Evolutionary conservation across 192 early-diverging fungal genomes (phyloP), one percentile per base, ranked within the genome.

Genomic region (Oehlia diaphana): DNA sequence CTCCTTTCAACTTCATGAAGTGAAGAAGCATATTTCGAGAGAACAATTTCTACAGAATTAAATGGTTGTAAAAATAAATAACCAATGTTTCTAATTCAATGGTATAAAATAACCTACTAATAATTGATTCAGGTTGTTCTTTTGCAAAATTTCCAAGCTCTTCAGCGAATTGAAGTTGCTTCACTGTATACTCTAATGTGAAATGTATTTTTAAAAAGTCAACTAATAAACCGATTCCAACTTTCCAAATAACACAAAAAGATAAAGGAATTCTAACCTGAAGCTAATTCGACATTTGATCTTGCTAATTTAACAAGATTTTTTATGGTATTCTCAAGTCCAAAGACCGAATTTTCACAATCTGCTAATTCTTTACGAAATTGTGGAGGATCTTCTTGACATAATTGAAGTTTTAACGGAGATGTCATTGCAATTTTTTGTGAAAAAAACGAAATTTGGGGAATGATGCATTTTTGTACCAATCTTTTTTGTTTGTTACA

Each of bases 341-440:
- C 84, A 31, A 82, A 73, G 39, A 91, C 77, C 12, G 90, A 87
- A 37, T 87, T 85, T 70, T 91, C 90, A 76, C 87, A 84, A 31
- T 80, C 82, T 53, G 78, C 78, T 50, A 91, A 81, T 33, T 86
- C 86, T 65, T 85, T 88, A 73, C 90, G 81, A 77, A 91, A 91
- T 23, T 72, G 73, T 33, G 90, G 90, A n/a, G 85, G 83, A 80
- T 91, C 90, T 69, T 91, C 90, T 74, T 86, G 81, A 82, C 90
- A 91, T 42, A 79, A 42, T 62, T 63, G 33, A 58, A 79, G 77
- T 26, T 79, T 69, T n/a, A 79, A 49, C 21, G 77, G 77, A 10
- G 77, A 9, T 33, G 66, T 79, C 77, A 79, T 79, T 12, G 44
- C 44, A 47, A 42, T 62, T 77, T 53, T 19, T 58, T 58, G 16